Conservation (phyloP, 1,284 basidiomycete genomes). For the Ceratobasidium sp. region DNA sequence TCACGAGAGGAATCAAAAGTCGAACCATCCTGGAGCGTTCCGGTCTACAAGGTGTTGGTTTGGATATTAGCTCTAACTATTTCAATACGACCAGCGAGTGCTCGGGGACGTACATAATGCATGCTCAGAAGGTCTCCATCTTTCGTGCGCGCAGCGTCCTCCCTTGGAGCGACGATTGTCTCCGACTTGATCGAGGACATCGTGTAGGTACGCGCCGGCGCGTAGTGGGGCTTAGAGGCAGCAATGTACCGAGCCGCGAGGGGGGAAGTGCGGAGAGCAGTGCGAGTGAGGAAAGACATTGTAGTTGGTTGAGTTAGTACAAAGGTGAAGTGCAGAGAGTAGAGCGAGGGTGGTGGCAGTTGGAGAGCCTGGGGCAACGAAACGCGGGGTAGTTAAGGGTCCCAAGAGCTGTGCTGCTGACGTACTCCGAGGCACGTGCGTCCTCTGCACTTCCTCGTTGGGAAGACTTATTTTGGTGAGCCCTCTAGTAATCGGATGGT, state of each 20-base stretch:
- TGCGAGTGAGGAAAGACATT: conserved; percentile 29
- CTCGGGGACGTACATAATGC: conserved; percentile 32
- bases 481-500: no score
- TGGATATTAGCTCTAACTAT: no score
- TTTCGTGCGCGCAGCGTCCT: conserved; percentile 7
- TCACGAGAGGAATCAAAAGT: conserved; percentile 48
- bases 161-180: conserved; percentile 13
- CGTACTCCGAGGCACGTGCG: no score
- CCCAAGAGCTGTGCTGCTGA: conserved; percentile 15
- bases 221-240: not conserved
- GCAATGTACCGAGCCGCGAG: conserved; percentile 5
- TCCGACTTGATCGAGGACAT: conserved; percentile 43
- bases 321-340: not conserved
- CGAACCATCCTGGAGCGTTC: conserved; percentile 35
- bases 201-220: conserved; percentile 26
- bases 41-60: conserved; percentile 8
- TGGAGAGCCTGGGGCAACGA: not conserved
- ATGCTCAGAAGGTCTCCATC: conserved; percentile 38
- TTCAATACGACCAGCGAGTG: no score
- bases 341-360: not conserved
- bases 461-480: no score
- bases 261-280: conserved; percentile 36
- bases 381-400: conserved; percentile 40
- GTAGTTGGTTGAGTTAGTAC: not conserved
- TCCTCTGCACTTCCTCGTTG: no score